Base-by-base conservation (phyloP, 495 filamentous ascomycete genomes). In the Friedmanniomyces simplex region DNA sequence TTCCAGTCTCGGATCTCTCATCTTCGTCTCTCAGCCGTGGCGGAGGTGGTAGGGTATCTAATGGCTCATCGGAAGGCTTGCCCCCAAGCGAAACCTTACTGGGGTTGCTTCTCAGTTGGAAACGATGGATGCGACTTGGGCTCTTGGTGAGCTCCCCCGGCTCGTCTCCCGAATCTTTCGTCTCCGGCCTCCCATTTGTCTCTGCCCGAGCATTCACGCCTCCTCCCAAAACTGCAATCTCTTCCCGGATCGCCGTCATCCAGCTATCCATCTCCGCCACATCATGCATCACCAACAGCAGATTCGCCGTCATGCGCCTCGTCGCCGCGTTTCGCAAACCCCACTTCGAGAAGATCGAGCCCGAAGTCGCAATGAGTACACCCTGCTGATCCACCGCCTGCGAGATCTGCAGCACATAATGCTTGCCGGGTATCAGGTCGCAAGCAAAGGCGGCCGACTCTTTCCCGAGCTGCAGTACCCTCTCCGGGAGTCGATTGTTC, bases 391-490 rank as follows among this genome's bases (percentile, higher is more conserved):
- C 80, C 5, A 78, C 79, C 20, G 79, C 76, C 49, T 91, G 85
- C n/a, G 86, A 88, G 14, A 97, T 79, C 64, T 96, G 93, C 50
- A 98, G 66, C 1, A 98, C 93, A 82, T 85, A 96, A 62, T 91
- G 93, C 59, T 84, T 85, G 24, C 93, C 93, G 0, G 91, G 89
- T 59, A 98, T 93, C 2, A 86, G 80, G 70, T 98, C 93, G 62
- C 84, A 95, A 0, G 87, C 93, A 73, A 95, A 98, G 20, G 93
- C 93, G 13, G 89, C 89, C 6, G 93, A 95, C 18, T 88, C 81
- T 57, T 85, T 85, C 1, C 86, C 86, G 25, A 98, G 74, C 36
- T 86, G 84, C 63, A 97, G 73, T 63, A 93, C 79, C 71, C 87
- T 91, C 71, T 98, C 93, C 0, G 93, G 93, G 0, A 89, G 65